A percentile compares a stretch with the other conserved stretches of the same genome.
These are phyloP conservation scores for Fusarium heterosporum DNA, from an alignment of 2,329 filamentous ascomycete species.

Conservation along the genomic window DNA sequence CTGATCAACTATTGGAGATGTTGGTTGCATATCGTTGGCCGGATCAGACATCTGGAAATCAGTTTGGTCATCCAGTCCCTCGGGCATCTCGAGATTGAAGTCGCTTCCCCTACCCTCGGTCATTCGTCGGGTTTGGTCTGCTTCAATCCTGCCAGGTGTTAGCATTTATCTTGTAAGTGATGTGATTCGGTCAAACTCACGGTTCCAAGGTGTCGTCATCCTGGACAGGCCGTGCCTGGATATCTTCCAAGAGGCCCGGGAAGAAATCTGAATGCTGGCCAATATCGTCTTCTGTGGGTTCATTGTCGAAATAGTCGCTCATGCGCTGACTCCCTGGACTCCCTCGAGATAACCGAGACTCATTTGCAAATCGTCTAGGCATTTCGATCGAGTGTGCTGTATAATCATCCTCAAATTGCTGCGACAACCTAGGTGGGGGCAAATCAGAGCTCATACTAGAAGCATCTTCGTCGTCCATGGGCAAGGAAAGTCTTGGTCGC, in stretches of 20 bases:
- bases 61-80: slow-evolving; percentile 61
- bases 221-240: slow-evolving; percentile 54
- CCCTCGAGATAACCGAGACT: slow-evolving; percentile 61
- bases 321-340: slow-evolving; percentile 65
- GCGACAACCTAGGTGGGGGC: slow-evolving; percentile 64
- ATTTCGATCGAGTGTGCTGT: slow-evolving; percentile 71
- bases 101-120: slow-evolving; percentile 61
- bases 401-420: slow-evolving; percentile 69
- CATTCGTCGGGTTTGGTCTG: slow-evolving; percentile 55
- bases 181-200: slow-evolving; percentile 42
- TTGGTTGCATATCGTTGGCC: slow-evolving; percentile 44
- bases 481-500: slow-evolving; percentile 66
- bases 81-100: slow-evolving; percentile 63
- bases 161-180: not conserved
- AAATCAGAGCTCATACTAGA: slow-evolving; percentile 66
- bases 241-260: slow-evolving; percentile 59
- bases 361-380: slow-evolving; percentile 62
- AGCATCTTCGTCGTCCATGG: slow-evolving; percentile 62
- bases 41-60: slow-evolving; percentile 62
- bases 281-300: slow-evolving; percentile 55
- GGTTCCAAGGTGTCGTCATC: slow-evolving; percentile 59
- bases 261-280: slow-evolving; percentile 65
- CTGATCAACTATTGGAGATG: slow-evolving; percentile 44
- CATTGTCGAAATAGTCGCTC: slow-evolving; percentile 63
- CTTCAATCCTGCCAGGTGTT: slow-evolving; percentile 51